Evolutionary conservation across 192 early-diverging fungal genomes (phyloP).

Genomic region (Phlyctochytrium planicorne): DNA sequence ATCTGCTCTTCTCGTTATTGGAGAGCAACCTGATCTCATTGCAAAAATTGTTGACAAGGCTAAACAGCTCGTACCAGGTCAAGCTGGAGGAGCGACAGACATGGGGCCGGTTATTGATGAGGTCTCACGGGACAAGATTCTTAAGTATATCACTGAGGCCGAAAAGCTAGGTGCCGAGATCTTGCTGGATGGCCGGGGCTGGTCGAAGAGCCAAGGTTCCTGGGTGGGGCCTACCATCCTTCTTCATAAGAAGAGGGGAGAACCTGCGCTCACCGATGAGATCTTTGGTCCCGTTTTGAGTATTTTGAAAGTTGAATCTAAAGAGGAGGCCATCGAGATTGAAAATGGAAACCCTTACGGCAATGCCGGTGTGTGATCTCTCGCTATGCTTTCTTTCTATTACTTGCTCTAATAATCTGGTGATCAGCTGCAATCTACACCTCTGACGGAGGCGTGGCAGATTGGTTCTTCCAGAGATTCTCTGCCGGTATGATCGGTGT

Average conservation of each 20-base stretch:
- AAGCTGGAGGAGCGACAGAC: constrained; percentile 42
- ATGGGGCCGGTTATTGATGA: constrained; percentile 80
- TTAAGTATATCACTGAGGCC: constrained; percentile 57
- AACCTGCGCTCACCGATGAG: constrained; percentile 70
- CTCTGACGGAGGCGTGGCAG: constrained; percentile 49
- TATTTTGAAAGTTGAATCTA: constrained; percentile 51
- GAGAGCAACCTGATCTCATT: constrained; percentile 65
- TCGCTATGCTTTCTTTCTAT: background rate
- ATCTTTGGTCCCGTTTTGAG: constrained; percentile 83
- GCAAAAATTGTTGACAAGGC: constrained; percentile 61
- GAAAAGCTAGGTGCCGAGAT: constrained; percentile 56
- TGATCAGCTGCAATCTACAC: constrained; percentile 29
- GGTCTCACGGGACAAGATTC: constrained; percentile 61
- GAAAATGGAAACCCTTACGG: constrained; percentile 68
- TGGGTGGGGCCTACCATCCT: constrained; percentile 77
- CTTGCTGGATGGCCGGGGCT: constrained; percentile 68
- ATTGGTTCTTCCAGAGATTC: constrained; percentile 68
- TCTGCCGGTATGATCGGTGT: constrained; percentile 79
- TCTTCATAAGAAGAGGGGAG: constrained; percentile 52
- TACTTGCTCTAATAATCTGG: background rate
- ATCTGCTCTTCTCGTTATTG: constrained; percentile 68
- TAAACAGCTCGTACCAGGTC: constrained; percentile 50
- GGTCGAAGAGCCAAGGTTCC: constrained; percentile 49
- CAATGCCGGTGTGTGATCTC: constrained; percentile 26
- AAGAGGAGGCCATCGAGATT: constrained; percentile 67